phyloP scores from a whole-genome alignment of 495 filamentous ascomycete genomes.

The Penicillium paradoxum region DNA sequence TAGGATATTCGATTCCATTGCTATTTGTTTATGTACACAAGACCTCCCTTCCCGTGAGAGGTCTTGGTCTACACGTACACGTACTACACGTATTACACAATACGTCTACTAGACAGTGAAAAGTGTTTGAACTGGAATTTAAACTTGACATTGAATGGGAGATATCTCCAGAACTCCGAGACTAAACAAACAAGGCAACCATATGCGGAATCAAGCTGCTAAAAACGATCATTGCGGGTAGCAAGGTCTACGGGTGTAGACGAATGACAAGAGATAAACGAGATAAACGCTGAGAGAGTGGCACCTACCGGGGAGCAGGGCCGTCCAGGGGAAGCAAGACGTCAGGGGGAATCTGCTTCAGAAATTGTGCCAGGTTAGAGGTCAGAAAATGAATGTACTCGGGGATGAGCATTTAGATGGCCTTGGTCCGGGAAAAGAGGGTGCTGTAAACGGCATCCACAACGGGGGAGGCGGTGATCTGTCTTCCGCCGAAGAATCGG shows the following conservation, averaged over 20 bases:
- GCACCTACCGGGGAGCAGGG: conserved; percentile 43
- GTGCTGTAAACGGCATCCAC: conserved; percentile 98
- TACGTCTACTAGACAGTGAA: background rate
- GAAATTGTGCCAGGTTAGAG: conserved; percentile 15
- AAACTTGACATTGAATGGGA: background rate
- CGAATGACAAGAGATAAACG: conserved; percentile 13
- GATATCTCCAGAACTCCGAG: background rate
- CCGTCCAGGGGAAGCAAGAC: conserved; percentile 26
- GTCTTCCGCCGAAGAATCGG: conserved; percentile 83
- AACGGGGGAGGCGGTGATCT: conserved; percentile 90
- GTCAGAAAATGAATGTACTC: background rate
- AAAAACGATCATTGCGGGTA: conserved; percentile 11
- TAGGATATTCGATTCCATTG: no score
- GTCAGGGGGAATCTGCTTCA: conserved; percentile 25
- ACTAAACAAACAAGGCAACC: background rate
- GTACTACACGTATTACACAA: no score
- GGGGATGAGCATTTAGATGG: conserved; percentile 35
- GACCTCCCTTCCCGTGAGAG: no score
- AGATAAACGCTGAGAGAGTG: conserved; percentile 24
- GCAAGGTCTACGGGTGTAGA: conserved; percentile 12
- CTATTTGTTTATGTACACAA: no score
- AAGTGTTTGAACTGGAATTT: background rate
- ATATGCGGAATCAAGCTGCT: conserved; percentile 7
- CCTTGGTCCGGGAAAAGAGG: conserved; percentile 85
- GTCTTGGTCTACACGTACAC: no score